Evolutionary conservation across 768 basidiomycete species (phyloP), one percentile per base, ranked within the genome.

Genomic region (Suillus plorans): DNA sequence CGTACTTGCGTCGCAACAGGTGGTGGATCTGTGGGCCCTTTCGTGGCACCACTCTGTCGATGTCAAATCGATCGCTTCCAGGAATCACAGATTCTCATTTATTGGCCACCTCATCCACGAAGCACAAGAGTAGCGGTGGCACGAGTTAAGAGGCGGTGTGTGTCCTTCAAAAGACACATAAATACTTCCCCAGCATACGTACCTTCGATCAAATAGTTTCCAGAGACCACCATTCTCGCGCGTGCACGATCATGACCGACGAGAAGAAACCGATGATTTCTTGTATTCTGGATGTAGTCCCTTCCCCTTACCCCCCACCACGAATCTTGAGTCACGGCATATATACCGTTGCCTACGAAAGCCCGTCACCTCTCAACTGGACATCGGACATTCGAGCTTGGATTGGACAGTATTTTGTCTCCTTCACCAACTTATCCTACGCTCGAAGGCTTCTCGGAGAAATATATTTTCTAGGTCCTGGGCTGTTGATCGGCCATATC

Each of bases 331-430:
- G 47, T 20, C 56, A 64, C 28, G 72, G 74, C 37, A 66, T 74
- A 18, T 73, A 72, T 50, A 66, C 69, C 53, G 13, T 74, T 39
- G 60, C 60, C 2, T 74, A 72, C 37, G 72, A 74, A 66, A 67
- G 68, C 8, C 0, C 53, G n/a, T 8, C 41, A 2, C 37, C 60
- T 13, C 42, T 47, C 37, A 52, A 62, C 3, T 49, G 36, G 25
- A 44, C 18, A 41, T 59, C 37, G 18, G 28, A 61, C 25, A 61
- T 61, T 61, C 41, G 41, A 20, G 25, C 25, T 25, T 42, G 41
- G 58, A 59, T 37, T 41, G 42, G 41, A 16, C 58, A 31, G 4
- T 59, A 59, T 31, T 20, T 59, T 31, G 58, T 59, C 25, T 42
- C 58, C 3, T 41, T 59, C 41, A 42, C 41, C 5, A 12, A 59